phyloP scores from a whole-genome alignment of 2,329 filamentous ascomycete genomes.

The Lecanicillium sp. region DNA sequence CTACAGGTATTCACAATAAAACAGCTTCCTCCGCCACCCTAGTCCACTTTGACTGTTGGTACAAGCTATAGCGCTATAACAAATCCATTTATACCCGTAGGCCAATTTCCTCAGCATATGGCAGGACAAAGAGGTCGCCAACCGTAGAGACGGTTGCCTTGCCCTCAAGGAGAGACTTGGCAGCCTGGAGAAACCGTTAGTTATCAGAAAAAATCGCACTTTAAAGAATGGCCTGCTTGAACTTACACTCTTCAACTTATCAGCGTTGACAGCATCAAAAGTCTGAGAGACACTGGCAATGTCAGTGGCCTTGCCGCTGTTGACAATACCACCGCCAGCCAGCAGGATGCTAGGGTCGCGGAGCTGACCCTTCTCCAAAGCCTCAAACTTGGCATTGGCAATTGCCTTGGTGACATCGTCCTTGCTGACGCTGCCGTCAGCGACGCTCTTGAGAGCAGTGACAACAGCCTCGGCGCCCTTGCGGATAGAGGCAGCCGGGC shows the following conservation, averaged over 20 bases:
- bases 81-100: constrained; percentile 70
- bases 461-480: constrained; percentile 68
- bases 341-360: constrained; percentile 70
- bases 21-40: constrained; percentile 27
- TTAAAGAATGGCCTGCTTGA: constrained; percentile 4
- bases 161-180: constrained; percentile 77
- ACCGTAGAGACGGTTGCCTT: constrained; percentile 87
- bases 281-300: constrained; percentile 70
- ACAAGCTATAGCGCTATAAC: constrained; percentile 27
- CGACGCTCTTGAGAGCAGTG: constrained; percentile 73
- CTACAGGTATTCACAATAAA: constrained; percentile 38
- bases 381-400: constrained; percentile 87
- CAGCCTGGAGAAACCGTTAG: constrained; percentile 50
- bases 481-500: constrained; percentile 63
- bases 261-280: constrained; percentile 72
- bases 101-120: constrained; percentile 89
- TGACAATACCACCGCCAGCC: constrained; percentile 76
- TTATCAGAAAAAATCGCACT: constrained; percentile 3
- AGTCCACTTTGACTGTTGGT: constrained; percentile 34
- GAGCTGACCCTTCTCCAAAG: constrained; percentile 73
- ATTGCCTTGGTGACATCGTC: constrained; percentile 90
- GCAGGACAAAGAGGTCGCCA: constrained; percentile 84
- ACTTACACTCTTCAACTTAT: constrained; percentile 79
- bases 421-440: constrained; percentile 64
- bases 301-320: constrained; percentile 75